phyloP scores from a whole-genome alignment of 805 yeast genomes.

The Metschnikowia sp. region DNA sequence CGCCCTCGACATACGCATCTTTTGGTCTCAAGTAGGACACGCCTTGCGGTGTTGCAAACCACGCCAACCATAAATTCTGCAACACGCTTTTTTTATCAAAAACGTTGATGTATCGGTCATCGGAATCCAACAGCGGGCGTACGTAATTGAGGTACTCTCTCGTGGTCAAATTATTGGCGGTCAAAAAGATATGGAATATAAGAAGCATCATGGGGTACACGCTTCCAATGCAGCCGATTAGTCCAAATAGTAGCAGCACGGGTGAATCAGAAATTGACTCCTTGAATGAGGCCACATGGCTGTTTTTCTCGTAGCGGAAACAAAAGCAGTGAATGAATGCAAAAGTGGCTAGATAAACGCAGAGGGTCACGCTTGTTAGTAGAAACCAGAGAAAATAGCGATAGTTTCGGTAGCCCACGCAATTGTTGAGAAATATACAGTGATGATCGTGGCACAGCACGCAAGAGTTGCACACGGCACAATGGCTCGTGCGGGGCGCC shows the following conservation, averaged over 20 bases:
- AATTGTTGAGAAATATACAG: constrained; percentile 56
- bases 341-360: constrained; percentile 16
- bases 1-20: constrained; percentile 7
- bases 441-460: constrained; percentile 69
- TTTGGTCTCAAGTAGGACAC: constrained; percentile 6
- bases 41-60: constrained; percentile 36
- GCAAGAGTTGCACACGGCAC: constrained; percentile 66
- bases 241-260: constrained; percentile 47
- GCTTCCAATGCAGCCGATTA: constrained; percentile 45
- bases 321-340: constrained; percentile 18
- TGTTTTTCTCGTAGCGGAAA: constrained; percentile 1
- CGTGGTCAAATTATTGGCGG: constrained; percentile 61
- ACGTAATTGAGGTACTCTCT: constrained; percentile 59
- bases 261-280: constrained; percentile 21
- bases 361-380: constrained; percentile 17
- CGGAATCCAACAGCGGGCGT: constrained; percentile 30
- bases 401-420: constrained; percentile 41
- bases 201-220: constrained; percentile 56
- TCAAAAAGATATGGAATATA: constrained; percentile 51
- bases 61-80: constrained; percentile 31
- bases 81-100: constrained; percentile 23
- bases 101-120: constrained; percentile 33
- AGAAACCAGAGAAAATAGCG: constrained; percentile 34
- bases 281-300: constrained; percentile 1
- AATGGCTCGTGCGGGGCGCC: constrained; percentile 67